Base-by-base conservation (phyloP, 2,329 filamentous ascomycete genomes). In the Pestalotiopsis sp. region DNA sequence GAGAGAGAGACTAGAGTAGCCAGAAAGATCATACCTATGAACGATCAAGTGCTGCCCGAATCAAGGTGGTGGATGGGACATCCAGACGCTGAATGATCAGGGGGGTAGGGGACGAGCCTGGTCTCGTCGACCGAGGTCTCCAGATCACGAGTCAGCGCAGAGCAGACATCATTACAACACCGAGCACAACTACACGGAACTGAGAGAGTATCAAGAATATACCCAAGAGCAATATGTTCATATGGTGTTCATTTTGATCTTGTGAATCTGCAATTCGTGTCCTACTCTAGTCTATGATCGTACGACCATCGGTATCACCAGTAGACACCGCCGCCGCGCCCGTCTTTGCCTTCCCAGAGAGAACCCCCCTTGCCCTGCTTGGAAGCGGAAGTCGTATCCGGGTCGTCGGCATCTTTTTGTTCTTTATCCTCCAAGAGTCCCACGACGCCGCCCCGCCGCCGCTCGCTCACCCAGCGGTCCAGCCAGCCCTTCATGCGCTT, bases 401-500 rank as follows among this genome's bases (percentile, higher is more conserved):
- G 78, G 77, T 80, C 66, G 13, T 69, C 67, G 63, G 66, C 66
- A 9, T 69, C 69, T 38, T 75, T 70, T 17, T 72, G 68, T 3
- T 77, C 77, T 22, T 81, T 79, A 1, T 79, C 83, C 55, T 82
- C 78, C 14, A 86, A 70, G 0, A 85, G 80, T 59, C 74, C 77
- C 2, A 89, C 78, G 3, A 87, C 67, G 0, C 89, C 89, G 6
- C 86, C 86, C 71, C 82, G 83, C 69, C 85, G 81, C 75, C 89
- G 78, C 78, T 91, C 89, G 0, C 81, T 77, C 70, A 88, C 74
- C 89, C 89, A 91, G 60, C 86, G 81, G 72, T 91, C 89, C 20
- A 85, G 84, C 89, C 89, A 92, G 3, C 75, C 82, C 79, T 88
- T 90, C 89, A 91, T 91, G 69, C 86, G 82, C 71, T 82, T 83